Evolutionary conservation across 208 protist species (phyloP).

Genomic region (Acanthamoeba royreba): DNA sequence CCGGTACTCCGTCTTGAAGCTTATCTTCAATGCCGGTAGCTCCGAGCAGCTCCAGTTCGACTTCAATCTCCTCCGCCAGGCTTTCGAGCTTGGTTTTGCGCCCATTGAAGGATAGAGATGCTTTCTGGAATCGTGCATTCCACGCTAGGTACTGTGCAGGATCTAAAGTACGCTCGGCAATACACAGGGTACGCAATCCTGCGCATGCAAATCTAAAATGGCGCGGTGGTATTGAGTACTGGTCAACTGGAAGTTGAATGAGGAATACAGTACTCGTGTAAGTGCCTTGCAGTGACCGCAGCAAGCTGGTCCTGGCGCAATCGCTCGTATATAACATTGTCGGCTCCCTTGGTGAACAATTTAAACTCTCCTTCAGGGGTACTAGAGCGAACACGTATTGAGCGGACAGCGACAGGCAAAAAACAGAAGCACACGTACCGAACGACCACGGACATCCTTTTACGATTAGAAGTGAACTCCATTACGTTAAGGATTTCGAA

Average conservation of each 20-base stretch:
- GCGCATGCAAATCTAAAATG: constrained; percentile 1
- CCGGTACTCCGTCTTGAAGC: constrained; percentile 91
- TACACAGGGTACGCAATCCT: not conserved
- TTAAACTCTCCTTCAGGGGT: not conserved
- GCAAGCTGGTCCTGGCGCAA: not conserved
- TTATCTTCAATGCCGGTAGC: constrained; percentile 93
- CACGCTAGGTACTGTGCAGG: not conserved
- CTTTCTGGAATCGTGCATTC: constrained; percentile 16
- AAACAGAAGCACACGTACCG: not conserved
- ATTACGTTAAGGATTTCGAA: constrained; percentile 67
- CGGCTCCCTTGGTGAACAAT: constrained; percentile 44
- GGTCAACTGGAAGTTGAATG: not conserved
- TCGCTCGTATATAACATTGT: constrained; percentile 20
- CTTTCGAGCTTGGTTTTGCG: constrained; percentile 40
- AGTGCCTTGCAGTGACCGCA: not conserved
- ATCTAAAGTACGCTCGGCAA: not conserved
- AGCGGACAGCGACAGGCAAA: too few species aligned
- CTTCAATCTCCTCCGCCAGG: constrained; percentile 78
- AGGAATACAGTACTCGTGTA: not conserved
- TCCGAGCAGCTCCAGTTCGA: constrained; percentile 82
- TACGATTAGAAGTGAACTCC: constrained; percentile 79
- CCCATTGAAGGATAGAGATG: not conserved
- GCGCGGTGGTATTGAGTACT: not conserved
- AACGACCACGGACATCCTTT: constrained; percentile 74
- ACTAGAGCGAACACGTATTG: not conserved